Percentiles rank a stretch among this genome's conserved stretches.
Conservation (phyloP, 306 rosid genomes). For the Albizia julibrissin region DNA sequence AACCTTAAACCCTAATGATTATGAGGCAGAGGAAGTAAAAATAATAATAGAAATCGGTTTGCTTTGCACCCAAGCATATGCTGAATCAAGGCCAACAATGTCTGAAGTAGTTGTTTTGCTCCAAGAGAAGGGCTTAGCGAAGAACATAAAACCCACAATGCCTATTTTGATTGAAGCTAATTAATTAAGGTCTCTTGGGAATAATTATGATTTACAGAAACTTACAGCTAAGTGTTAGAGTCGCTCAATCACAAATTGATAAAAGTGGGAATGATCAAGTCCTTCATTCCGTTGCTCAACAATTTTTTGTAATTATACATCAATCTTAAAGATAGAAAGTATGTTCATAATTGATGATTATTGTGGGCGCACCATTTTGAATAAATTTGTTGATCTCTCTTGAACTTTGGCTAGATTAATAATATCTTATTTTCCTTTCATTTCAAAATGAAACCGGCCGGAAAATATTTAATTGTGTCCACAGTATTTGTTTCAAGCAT, state of each 20-base stretch:
- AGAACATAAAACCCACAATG: not conserved
- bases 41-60: not conserved
- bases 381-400: not conserved
- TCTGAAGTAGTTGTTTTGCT: not conserved
- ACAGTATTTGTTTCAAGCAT: too few relatives aligned
- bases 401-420: not conserved
- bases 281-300: not conserved
- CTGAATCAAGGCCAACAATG: not conserved
- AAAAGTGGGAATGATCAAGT: not conserved
- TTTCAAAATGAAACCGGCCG: not conserved
- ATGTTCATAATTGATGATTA: not conserved
- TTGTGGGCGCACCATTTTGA: not conserved
- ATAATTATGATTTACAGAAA: not conserved
- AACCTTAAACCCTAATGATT: not conserved
- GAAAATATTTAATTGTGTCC: too few relatives aligned
- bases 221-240: too few relatives aligned
- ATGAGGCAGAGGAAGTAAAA: not conserved
- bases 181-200: not conserved
- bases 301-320: not conserved
- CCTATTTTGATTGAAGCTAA: not conserved
- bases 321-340: not conserved
- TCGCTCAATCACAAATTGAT: too few relatives aligned
- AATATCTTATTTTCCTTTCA: not conserved
- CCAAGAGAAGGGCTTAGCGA: not conserved
- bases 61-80: not conserved